Percentiles rank a stretch among this genome's conserved stretches.
Conservation (phyloP, 108 stramenopile species). For the Discostella pseudostelligera region DNA sequence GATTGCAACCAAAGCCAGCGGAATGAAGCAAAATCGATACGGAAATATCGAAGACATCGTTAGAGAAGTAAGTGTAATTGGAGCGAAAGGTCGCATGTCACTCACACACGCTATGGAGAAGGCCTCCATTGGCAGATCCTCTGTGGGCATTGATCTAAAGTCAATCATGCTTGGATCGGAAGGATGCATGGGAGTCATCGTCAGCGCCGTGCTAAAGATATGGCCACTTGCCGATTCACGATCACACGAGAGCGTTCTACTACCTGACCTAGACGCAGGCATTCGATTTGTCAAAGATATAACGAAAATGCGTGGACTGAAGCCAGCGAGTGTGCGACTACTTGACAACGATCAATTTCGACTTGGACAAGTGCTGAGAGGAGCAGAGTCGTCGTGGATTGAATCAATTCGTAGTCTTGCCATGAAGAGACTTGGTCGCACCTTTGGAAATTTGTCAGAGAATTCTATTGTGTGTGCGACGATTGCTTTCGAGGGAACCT, state of each 20-base stretch:
- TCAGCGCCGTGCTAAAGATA: conserved; percentile 85
- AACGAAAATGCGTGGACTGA: conserved; percentile 49
- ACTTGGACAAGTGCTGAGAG: conserved; percentile 85
- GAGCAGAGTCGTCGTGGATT: conserved; percentile 37
- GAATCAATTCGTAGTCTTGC: conserved; percentile 24
- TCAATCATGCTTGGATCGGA: conserved; percentile 90
- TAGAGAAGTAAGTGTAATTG: conserved; percentile 70
- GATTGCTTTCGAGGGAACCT: conserved; percentile 84
- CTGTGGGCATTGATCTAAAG: conserved; percentile 76
- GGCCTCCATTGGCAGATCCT: conserved; percentile 63
- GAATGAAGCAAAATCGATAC: conserved; percentile 94
- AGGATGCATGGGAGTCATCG: conserved; percentile 89
- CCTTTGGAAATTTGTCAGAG: conserved; percentile 34
- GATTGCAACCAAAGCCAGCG: conserved; percentile 96
- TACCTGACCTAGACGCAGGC: conserved; percentile 76
- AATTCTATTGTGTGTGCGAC: conserved; percentile 82
- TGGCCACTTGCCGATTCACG: conserved; percentile 74
- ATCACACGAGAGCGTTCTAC: conserved; percentile 71
- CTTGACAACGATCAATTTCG: conserved; percentile 93
- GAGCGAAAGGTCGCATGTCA: conserved; percentile 57
- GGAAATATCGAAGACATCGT: conserved; percentile 98
- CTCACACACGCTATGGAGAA: conserved; percentile 44
- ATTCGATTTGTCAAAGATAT: conserved; percentile 73
- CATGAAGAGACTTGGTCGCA: conserved; percentile 39
- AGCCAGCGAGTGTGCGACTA: conserved; percentile 85